A percentile compares a stretch with the other conserved stretches of the same genome.
phyloP scores from a whole-genome alignment of 257 asterid species.

The Verbascum thapsus region DNA sequence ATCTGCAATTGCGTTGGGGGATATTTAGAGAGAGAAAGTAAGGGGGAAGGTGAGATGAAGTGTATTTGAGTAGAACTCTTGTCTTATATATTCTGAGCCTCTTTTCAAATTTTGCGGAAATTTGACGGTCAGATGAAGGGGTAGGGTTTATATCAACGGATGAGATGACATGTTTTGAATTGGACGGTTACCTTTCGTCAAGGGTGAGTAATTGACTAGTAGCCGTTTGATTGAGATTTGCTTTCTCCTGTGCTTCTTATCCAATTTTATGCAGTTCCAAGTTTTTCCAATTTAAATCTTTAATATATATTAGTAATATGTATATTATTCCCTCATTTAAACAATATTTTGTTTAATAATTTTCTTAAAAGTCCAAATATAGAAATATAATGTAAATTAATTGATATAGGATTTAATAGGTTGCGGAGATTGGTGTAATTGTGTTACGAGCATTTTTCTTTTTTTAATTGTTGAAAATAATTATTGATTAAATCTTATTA shows the following conservation, averaged over 20 bases:
- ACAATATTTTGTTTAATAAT: no score
- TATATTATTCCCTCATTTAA: no score
- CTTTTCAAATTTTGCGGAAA: slow-evolving; percentile 28
- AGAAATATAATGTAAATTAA: no score
- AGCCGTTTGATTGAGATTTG: slow-evolving; percentile 22
- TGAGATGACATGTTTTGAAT: slow-evolving; percentile 24
- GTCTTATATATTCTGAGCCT: slow-evolving; percentile 3
- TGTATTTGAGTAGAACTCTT: slow-evolving; percentile 22
- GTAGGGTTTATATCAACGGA: slow-evolving; percentile 42
- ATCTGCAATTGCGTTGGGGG: slow-evolving; percentile 29
- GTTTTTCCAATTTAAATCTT: no score
- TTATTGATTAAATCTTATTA: no score
- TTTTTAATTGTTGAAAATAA: no score
- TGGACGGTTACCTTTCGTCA: slow-evolving; percentile 2
- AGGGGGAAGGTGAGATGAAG: slow-evolving; percentile 9
- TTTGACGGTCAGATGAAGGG: slow-evolving; percentile 29
- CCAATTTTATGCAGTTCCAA: slow-evolving; percentile 15
- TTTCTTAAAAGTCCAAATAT: no score
- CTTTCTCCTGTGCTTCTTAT: slow-evolving; percentile 28
- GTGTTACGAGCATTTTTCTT: no score
- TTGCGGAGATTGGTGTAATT: no score
- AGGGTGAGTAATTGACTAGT: neutral
- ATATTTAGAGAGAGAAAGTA: slow-evolving; percentile 33
- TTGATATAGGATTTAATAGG: no score
- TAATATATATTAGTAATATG: no score